Evolutionary conservation across 2,329 filamentous ascomycete genomes (phyloP).

Genomic region (Colletotrichum cereale): DNA sequence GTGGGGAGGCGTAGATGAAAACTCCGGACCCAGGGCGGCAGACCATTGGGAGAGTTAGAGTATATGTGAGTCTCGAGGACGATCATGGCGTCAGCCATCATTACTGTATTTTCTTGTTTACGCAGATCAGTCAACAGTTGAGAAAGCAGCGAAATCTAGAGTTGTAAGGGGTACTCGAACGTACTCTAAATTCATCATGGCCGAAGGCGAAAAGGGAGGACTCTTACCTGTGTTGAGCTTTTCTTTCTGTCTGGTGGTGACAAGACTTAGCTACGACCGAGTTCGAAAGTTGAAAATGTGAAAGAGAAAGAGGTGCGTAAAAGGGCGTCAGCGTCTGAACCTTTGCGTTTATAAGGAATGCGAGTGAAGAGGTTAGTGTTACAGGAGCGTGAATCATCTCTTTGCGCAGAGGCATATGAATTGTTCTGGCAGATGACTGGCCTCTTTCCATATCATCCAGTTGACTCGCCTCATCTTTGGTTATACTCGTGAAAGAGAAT

Average conservation of each 20-base stretch:
- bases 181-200: not conserved
- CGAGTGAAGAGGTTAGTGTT: not conserved
- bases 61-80: slow-evolving; percentile 32
- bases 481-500: not conserved
- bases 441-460: no score
- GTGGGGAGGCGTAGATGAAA: slow-evolving; percentile 28
- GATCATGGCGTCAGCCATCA: slow-evolving; percentile 13
- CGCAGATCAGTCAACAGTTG: not conserved
- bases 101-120: not conserved
- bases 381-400: not conserved
- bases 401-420: not conserved
- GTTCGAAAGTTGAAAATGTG: not conserved
- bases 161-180: no score
- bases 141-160: fast-evolving
- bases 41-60: not conserved
- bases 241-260: not conserved
- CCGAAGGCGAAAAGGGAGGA: not conserved
- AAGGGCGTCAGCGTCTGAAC: no score
- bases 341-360: not conserved
- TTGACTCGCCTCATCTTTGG: not conserved
- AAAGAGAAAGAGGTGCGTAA: not conserved
- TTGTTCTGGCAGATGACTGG: no score
- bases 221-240: not conserved
- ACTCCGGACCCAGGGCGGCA: slow-evolving; percentile 7
- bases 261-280: not conserved